These are phyloP conservation scores for Ceratocystis variospora DNA, from an alignment of 2,329 filamentous ascomycete species.

Conservation along the genomic window DNA sequence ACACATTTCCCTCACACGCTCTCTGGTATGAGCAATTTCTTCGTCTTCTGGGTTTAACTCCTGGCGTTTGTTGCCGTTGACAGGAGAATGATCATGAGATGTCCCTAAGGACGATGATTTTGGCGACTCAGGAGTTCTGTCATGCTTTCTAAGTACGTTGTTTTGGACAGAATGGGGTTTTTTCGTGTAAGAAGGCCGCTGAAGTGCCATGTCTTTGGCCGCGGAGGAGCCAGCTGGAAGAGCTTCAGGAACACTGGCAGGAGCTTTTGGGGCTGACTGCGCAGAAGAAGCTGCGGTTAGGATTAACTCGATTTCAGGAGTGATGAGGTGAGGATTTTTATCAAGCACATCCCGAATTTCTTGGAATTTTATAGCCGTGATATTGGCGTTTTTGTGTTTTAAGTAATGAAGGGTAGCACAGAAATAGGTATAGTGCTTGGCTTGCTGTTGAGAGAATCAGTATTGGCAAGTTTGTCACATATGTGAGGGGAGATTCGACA, in stretches of 20 bases:
- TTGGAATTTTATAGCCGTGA: neutral
- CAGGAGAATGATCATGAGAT: neutral
- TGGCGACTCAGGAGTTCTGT: neutral
- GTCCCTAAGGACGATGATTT: neutral
- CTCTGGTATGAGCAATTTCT: neutral
- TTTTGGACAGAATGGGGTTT: neutral
- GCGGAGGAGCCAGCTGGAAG: neutral
- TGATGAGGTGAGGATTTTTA: neutral
- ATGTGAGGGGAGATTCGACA: neutral
- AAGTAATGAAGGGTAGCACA: constrained; percentile 30
- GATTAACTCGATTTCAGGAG: neutral
- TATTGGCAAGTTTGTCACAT: neutral
- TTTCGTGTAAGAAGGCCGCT: neutral
- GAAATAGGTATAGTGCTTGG: constrained; percentile 40
- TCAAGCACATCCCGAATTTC: neutral
- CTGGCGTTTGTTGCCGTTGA: neutral
- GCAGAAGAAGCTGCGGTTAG: neutral
- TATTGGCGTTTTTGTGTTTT: neutral
- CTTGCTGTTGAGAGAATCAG: constrained; percentile 25
- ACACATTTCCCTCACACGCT: neutral
- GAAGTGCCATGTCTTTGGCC: neutral
- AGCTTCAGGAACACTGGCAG: neutral
- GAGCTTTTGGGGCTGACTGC: neutral
- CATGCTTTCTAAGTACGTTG: neutral
- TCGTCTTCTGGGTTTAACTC: neutral